phyloP scores from a whole-genome alignment of 768 basidiomycete genomes.

The Antrodiella citrinella region DNA sequence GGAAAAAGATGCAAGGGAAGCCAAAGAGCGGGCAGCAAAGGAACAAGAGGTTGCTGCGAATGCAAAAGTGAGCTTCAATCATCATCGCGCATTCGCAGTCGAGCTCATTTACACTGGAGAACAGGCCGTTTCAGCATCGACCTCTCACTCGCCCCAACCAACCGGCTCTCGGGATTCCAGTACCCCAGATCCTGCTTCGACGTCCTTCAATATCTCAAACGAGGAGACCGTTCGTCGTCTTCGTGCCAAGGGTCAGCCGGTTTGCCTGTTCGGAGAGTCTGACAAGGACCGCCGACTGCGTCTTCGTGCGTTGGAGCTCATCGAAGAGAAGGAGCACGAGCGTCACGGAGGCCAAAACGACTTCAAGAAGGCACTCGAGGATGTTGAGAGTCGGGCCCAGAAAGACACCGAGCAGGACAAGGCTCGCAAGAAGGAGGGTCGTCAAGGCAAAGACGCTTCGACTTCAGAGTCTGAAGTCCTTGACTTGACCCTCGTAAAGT shows the following conservation, averaged over 20 bases:
- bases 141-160: constrained; percentile 17
- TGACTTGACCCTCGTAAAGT: constrained; percentile 77
- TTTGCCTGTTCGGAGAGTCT: constrained; percentile 88
- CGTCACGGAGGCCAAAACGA: constrained; percentile 87
- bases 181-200: constrained; percentile 34
- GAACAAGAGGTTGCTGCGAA: constrained; percentile 18
- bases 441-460: constrained; percentile 32
- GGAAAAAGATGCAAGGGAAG: constrained; percentile 28
- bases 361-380: constrained; percentile 84
- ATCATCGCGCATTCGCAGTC: too few relatives aligned
- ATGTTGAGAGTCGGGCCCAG: constrained; percentile 58
- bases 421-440: constrained; percentile 52
- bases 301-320: constrained; percentile 87
- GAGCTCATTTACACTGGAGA: constrained; percentile 16
- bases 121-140: constrained; percentile 15
- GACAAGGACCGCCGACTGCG: constrained; percentile 91
- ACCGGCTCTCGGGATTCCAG: constrained; percentile 21
- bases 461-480: constrained; percentile 56
- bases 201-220: constrained; percentile 80
- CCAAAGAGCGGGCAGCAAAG: constrained; percentile 17
- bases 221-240: constrained; percentile 88
- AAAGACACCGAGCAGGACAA: constrained; percentile 32
- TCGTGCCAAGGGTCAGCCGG: constrained; percentile 87
- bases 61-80: constrained; percentile 46
- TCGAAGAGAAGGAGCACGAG: constrained; percentile 83